Base-by-base conservation (phyloP, 192 early-diverging fungal genomes). In the Phycomyces nitens region DNA sequence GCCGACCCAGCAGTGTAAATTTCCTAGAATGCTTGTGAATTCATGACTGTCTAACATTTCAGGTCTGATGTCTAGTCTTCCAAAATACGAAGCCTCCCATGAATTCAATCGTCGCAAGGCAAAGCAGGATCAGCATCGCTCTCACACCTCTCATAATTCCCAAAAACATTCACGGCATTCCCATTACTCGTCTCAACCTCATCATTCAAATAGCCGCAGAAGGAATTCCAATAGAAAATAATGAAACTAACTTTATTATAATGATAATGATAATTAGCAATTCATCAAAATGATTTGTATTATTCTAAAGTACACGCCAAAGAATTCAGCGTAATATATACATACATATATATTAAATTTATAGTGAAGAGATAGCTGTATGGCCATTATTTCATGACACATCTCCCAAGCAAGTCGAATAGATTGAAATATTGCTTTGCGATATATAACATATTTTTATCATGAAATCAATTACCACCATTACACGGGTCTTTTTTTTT, bases 41-140 rank as follows among this genome's bases (percentile, higher is more conserved):
- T 51, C 50, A 23, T 26, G 26, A 10, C 40, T 3, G 11, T 4
- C 56, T 52, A 3, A 58, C 26, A 14, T 47, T 39, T 40, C 29
- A 18, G 0, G 49, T n/a, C 15, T 40, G 43, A 18, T 41, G 9
- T 27, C 23, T 53, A 80, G 78, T 34, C 53, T 73, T 89, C 89
- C 89, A 11, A 79, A 76, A 38, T 91, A 88, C 56, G 84, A 88
- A 63, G 77, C 88, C 29, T 84, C 82, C 60, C 89, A 91, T 67
- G 89, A 91, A 69, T 86, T 86, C 65, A 85, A 88, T 64, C 81
- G 83, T 24, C 83, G 66, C 38, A 68, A 68, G 23, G 34, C 40
- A 20, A 56, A 58, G 15, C 56, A 66, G 20, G 55, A 65, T 2
- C 53, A 44, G 20, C 63, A 55, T 39, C 44, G 44, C 12, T 47